phyloP scores from a whole-genome alignment of 371 early-diverging fungal species.

The Coemansia sp. region DNA sequence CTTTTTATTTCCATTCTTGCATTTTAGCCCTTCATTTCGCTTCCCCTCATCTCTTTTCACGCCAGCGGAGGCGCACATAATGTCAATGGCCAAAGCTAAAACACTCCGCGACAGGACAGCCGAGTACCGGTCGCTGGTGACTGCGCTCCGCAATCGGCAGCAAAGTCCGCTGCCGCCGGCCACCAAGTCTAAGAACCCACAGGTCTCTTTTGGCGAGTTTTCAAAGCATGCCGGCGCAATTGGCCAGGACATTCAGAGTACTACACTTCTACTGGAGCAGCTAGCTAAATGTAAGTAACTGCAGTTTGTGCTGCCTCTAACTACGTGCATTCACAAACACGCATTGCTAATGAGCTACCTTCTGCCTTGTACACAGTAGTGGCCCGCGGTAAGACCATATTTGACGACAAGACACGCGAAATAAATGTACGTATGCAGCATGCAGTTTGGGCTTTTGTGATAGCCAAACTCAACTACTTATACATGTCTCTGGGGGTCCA shows the following conservation, averaged over 20 bases:
- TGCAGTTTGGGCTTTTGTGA: background rate
- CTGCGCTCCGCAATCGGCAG: conserved; percentile 50
- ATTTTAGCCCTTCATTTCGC: too few species aligned
- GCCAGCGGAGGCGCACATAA: background rate
- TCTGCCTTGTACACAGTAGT: conserved; percentile 19
- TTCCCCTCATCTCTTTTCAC: background rate
- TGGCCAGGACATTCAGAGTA: conserved; percentile 54
- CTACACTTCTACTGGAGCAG: conserved; percentile 47
- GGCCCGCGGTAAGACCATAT: conserved; percentile 52
- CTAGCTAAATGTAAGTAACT: conserved; percentile 49
- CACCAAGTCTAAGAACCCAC: background rate
- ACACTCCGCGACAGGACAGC: conserved; percentile 52
- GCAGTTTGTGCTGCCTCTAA: background rate
- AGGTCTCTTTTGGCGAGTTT: conserved; percentile 37
- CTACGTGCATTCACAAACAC: background rate
- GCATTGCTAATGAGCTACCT: background rate
- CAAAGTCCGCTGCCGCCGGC: conserved; percentile 8
- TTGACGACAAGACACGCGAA: conserved; percentile 54
- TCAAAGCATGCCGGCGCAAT: conserved; percentile 48
- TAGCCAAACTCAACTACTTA: background rate
- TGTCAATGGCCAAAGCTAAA: conserved; percentile 31
- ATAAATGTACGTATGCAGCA: conserved; percentile 43
- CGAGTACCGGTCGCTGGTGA: conserved; percentile 47
- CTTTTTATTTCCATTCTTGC: background rate
- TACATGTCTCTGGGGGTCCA: background rate